Evolutionary conservation across 345 rosid species (phyloP).

Genomic region (Gossypium ekmanianum): DNA sequence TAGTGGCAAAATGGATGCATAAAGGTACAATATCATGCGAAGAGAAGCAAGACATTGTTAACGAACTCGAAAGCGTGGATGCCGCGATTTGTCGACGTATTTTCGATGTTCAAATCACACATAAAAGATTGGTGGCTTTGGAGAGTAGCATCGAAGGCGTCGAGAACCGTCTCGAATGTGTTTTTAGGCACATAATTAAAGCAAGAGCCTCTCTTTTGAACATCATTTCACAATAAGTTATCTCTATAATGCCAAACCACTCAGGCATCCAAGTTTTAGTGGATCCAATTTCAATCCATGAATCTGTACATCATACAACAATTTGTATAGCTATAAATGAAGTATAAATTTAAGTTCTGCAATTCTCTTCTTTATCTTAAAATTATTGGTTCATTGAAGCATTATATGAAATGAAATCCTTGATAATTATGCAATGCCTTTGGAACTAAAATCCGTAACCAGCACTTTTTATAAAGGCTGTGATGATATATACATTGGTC

Average conservation of each 20-base stretch:
- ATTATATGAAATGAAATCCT: not conserved
- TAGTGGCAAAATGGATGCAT: slow-evolving; percentile 42
- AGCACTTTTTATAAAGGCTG: too few species aligned
- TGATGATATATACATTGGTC: not conserved
- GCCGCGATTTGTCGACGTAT: slow-evolving; percentile 19
- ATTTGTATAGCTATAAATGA: slow-evolving; percentile 1
- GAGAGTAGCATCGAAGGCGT: slow-evolving; percentile 41
- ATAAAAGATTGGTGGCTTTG: slow-evolving; percentile 38
- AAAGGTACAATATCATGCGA: slow-evolving; percentile 31
- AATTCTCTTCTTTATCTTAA: too few species aligned
- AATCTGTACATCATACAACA: not conserved
- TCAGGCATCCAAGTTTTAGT: slow-evolving; percentile 32
- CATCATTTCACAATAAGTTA: slow-evolving; percentile 47
- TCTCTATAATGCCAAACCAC: not conserved
- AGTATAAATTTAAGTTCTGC: slow-evolving; percentile 2
- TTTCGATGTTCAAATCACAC: slow-evolving; percentile 20
- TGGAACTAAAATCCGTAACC: not conserved
- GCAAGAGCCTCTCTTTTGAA: slow-evolving; percentile 64
- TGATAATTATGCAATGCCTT: too few species aligned
- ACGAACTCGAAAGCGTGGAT: slow-evolving; percentile 44
- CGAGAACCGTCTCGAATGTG: slow-evolving; percentile 48
- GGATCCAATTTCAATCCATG: slow-evolving; percentile 18
- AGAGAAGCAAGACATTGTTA: slow-evolving; percentile 29
- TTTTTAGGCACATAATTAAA: slow-evolving; percentile 56
- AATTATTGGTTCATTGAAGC: not conserved